Evolutionary conservation across 2,329 filamentous ascomycete species (phyloP), one percentile per base, ranked within the genome.

Genomic region (Fusarium sp.): DNA sequence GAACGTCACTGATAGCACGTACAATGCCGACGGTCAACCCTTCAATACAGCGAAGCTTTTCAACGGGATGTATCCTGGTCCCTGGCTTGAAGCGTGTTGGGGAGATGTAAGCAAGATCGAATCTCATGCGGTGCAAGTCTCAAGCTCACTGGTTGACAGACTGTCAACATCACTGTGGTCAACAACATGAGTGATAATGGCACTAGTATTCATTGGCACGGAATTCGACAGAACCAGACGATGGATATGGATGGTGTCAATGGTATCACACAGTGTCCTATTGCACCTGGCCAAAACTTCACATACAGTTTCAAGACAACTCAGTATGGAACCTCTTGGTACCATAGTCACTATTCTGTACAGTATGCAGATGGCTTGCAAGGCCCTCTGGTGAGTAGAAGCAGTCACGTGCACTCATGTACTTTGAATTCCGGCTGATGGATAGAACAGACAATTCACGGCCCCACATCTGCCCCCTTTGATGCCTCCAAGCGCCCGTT

Each of bases 11-110:
- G 69, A 78, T 10, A 56, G 52, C 1, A 58, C 40, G 6, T 67
- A 62, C 24, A 76, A 78, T 45, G 78, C 75, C 0, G 78, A 80
- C 20, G 78, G 78, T 1, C 60, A 73, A 9, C 56, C 72, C 2
- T 77, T 77, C 40, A 38, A 59, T 0, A 52, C 75, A 0, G 78
- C 72, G 0, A 80, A 79, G 47, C 10, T 80, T 2, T 80, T 80
- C 20, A 78, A 79, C 29, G 56, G 72, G 1, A 20, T 50, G 14
- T 80, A 79, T 35, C 79, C 79, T 2, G 79, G 79, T 0, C 79
- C 79, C 0, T 77, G 77, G 74, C 72, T 80, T 4, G 72, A 80
- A 22, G 79, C 78, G 0, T 79, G 78, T 11, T 80, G 79, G 79
- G 79, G 79, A 10, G 79, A 80, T 54, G 64, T 78, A 16, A 70